Evolutionary conservation across 345 rosid genomes (phyloP).

Genomic region (Hevea brasiliensis): DNA sequence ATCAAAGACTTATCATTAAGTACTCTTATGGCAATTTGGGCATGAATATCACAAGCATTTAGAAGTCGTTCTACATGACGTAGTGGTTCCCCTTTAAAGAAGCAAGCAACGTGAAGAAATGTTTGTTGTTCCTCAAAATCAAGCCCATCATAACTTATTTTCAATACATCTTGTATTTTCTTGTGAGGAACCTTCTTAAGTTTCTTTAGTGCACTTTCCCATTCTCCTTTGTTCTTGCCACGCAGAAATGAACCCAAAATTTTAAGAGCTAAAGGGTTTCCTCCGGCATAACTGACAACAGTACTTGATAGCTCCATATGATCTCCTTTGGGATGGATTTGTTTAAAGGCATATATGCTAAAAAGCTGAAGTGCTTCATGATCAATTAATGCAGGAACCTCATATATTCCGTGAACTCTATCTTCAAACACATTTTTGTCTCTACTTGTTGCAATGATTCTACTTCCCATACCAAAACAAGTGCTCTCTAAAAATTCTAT

Average conservation of each 20-base stretch:
- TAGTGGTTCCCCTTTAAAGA: not conserved
- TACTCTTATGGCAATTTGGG: not conserved
- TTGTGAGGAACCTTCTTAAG: not conserved
- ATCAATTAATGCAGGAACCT: not conserved
- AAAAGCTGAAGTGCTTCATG: not conserved
- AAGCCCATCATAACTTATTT: not conserved
- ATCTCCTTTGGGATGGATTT: not conserved
- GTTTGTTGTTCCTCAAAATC: not conserved
- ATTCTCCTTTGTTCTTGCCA: not conserved
- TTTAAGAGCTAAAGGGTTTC: not conserved
- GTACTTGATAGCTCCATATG: not conserved
- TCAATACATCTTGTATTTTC: not conserved
- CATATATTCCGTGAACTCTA: not conserved
- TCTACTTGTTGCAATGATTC: not conserved
- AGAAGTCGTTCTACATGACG: not conserved
- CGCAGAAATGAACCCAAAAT: not conserved
- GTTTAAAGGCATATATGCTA: not conserved
- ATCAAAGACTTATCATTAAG: not conserved
- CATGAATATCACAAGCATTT: too few relatives aligned
- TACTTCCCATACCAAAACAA: not conserved
- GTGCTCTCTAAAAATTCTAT: not conserved
- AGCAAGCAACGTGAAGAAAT: conserved; percentile 5
- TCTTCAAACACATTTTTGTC: not conserved
- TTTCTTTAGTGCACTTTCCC: not conserved
- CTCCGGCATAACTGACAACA: not conserved